Evolutionary conservation across 225 moss, liverwort and hornwort genomes (phyloP).

Genomic region (Polytrichum formosum): DNA sequence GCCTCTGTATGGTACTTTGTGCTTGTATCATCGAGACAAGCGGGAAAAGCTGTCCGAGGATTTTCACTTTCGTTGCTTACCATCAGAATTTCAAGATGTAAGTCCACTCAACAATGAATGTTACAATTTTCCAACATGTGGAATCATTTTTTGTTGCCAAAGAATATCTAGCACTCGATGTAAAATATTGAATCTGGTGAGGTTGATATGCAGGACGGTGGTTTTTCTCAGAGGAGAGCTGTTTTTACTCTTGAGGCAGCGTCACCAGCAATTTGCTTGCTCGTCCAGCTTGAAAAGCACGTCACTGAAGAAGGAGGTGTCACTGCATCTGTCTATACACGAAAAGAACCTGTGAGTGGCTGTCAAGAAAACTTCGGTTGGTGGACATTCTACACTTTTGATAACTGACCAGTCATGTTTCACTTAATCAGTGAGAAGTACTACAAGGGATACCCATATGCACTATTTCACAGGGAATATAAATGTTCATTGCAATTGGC

Average conservation of each 20-base stretch:
- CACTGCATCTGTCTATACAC: slow-evolving; percentile 96
- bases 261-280: slow-evolving; percentile 82
- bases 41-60: slow-evolving; percentile 98
- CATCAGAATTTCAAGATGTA: slow-evolving; percentile 93
- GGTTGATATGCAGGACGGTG: slow-evolving; percentile 41
- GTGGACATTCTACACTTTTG: slow-evolving; percentile 4
- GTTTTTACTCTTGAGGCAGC: slow-evolving; percentile 87
- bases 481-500: no score
- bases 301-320: slow-evolving; percentile 99
- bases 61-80: slow-evolving; percentile 93
- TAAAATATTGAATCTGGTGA: not conserved
- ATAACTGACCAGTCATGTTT: no score
- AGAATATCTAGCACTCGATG: no score
- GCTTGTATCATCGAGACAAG: slow-evolving; percentile 94
- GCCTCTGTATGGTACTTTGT: slow-evolving; percentile 92
- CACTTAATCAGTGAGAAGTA: no score
- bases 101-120: slow-evolving; percentile 7
- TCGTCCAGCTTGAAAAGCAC: slow-evolving; percentile 98
- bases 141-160: no score
- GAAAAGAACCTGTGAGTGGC: slow-evolving; percentile 97
- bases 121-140: no score
- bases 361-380: not conserved
- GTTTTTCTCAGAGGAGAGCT: slow-evolving; percentile 65
- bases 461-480: no score
- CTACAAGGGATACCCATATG: no score